Conservation (phyloP, 495 filamentous ascomycete genomes). For the Xylaria castorea region DNA sequence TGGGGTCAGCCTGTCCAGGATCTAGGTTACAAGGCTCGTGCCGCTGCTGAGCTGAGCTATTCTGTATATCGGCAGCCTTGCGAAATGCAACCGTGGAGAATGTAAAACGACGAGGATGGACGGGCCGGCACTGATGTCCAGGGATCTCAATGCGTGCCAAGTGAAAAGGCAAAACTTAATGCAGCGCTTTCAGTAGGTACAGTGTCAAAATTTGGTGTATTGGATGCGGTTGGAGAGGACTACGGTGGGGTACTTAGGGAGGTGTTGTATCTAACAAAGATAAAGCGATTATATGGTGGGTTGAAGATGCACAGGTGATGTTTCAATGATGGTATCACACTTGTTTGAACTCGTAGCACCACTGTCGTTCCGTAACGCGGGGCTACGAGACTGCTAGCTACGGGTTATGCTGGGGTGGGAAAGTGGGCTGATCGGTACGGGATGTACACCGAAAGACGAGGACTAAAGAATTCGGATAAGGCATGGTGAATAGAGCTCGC, state of each 20-base stretch:
- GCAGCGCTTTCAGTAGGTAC: background rate
- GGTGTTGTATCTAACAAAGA: background rate
- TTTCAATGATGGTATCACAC: constrained; percentile 17
- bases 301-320: background rate
- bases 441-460: constrained; percentile 1
- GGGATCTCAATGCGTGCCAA: constrained; percentile 1
- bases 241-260: background rate
- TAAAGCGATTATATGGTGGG: constrained; percentile 2
- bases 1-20: constrained; percentile 23
- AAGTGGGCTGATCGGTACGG: background rate
- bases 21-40: constrained; percentile 29
- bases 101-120: background rate
- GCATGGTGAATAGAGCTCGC: background rate
- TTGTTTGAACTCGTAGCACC: background rate
- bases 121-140: background rate
- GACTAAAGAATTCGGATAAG: background rate
- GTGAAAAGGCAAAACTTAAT: background rate
- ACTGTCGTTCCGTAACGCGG: constrained; percentile 12
- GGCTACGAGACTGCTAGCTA: background rate
- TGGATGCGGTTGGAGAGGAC: background rate
- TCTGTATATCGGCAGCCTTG: constrained; percentile 27
- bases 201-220: background rate
- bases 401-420: background rate
- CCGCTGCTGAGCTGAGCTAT: constrained; percentile 30
- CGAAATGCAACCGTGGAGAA: constrained; percentile 23